Evolutionary conservation across 805 yeast genomes (phyloP).

Genomic region (Teunomyces stri): DNA sequence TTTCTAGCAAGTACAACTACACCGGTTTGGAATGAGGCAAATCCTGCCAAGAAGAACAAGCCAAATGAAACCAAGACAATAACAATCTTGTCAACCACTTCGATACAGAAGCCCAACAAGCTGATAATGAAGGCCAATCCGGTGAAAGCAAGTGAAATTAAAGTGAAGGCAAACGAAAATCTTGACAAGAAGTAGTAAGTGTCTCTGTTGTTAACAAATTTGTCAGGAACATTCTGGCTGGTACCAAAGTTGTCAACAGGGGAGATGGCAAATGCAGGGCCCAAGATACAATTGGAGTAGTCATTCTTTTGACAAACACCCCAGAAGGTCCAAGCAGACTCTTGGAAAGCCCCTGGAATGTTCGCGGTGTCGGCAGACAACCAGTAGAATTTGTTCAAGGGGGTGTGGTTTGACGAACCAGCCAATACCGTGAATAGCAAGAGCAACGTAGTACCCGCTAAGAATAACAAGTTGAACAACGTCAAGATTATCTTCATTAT

Average conservation of each 20-base stretch:
- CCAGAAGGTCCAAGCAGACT: slow-evolving; percentile 82
- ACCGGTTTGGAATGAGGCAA: slow-evolving; percentile 73
- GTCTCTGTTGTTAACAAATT: slow-evolving; percentile 47
- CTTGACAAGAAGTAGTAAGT: slow-evolving; percentile 66
- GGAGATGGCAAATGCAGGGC: slow-evolving; percentile 84
- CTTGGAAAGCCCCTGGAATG: slow-evolving; percentile 47
- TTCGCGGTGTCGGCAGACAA: slow-evolving; percentile 67
- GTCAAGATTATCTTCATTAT: slow-evolving; percentile 33
- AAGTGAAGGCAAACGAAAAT: slow-evolving; percentile 25
- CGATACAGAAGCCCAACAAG: slow-evolving; percentile 55
- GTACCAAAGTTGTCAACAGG: slow-evolving; percentile 73
- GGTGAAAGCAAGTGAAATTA: slow-evolving; percentile 55
- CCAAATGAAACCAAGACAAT: slow-evolving; percentile 52
- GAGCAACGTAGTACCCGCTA: slow-evolving; percentile 45
- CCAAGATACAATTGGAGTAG: slow-evolving; percentile 51
- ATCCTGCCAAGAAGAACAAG: slow-evolving; percentile 54
- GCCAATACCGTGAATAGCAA: slow-evolving; percentile 66
- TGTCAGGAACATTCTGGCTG: slow-evolving; percentile 46
- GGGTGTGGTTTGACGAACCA: slow-evolving; percentile 57
- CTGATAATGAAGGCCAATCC: slow-evolving; percentile 61
- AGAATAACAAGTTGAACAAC: slow-evolving; percentile 35
- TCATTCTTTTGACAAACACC: slow-evolving; percentile 58
- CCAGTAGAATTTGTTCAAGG: slow-evolving; percentile 75
- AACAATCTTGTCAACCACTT: slow-evolving; percentile 51
- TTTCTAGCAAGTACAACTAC: slow-evolving; percentile 70